Conservation (phyloP, 1,139 yeast genomes). For the Pichia sp. region DNA sequence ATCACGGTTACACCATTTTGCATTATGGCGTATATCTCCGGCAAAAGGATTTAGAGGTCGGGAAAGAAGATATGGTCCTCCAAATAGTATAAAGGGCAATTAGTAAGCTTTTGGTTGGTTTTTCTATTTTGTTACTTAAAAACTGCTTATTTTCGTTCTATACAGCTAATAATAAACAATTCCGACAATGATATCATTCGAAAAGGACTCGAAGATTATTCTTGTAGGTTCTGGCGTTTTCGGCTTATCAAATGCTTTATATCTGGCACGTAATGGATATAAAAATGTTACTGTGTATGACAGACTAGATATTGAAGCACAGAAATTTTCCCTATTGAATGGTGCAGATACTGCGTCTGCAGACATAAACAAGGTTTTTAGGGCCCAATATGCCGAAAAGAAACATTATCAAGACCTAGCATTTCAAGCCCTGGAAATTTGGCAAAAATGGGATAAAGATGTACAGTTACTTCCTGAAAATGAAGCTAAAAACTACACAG, state of each 20-base stretch:
- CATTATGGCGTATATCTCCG: too few species aligned
- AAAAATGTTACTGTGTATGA: conserved; percentile 36
- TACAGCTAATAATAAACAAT: too few species aligned
- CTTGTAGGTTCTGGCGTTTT: conserved; percentile 46
- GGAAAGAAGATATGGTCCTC: too few species aligned
- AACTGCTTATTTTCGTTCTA: too few species aligned
- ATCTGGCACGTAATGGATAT: conserved; percentile 32
- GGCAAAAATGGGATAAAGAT: conserved; percentile 35
- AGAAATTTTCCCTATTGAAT: conserved; percentile 30
- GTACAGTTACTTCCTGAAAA: conserved; percentile 24
- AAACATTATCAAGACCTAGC: conserved; percentile 39
- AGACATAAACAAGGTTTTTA: conserved; percentile 36
- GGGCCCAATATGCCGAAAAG: conserved; percentile 36
- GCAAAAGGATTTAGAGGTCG: too few species aligned
- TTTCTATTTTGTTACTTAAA: too few species aligned
- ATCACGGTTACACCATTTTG: too few species aligned
- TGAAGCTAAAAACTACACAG: conserved; percentile 27
- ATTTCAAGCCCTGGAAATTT: conserved; percentile 34
- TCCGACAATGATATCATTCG: neutral
- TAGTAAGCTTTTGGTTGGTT: too few species aligned
- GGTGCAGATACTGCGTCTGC: conserved; percentile 42
- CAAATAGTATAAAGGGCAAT: too few species aligned
- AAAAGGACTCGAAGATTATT: conserved; percentile 32
- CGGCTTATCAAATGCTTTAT: conserved; percentile 42
- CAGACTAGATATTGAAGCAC: conserved; percentile 31